phyloP scores from a whole-genome alignment of 345 rosid species.

The Hypericum androsaemum region DNA sequence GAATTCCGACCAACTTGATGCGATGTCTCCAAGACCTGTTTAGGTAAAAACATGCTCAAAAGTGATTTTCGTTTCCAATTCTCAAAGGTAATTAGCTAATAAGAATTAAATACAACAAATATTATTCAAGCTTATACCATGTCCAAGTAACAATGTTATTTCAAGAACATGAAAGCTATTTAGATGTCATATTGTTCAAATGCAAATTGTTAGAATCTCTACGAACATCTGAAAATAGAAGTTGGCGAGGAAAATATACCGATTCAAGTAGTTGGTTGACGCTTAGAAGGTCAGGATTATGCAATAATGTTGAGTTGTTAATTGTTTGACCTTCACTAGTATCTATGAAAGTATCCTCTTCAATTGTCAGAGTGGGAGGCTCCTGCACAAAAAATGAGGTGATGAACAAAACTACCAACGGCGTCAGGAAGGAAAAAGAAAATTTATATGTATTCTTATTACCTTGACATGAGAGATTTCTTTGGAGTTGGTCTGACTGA shows the following conservation, averaged over 20 bases:
- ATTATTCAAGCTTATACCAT: too few relatives aligned
- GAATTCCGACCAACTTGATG: slow-evolving; percentile 76
- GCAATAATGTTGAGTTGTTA: slow-evolving; percentile 23
- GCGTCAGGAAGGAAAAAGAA: slow-evolving; percentile 3
- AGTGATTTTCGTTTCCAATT: neutral
- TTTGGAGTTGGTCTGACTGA: slow-evolving; percentile 27
- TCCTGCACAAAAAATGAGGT: slow-evolving; percentile 27
- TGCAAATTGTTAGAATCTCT: too few relatives aligned
- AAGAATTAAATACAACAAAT: too few relatives aligned
- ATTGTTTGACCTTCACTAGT: slow-evolving; percentile 31
- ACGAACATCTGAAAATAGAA: neutral
- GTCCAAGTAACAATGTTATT: too few relatives aligned
- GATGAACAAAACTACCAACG: slow-evolving; percentile 12
- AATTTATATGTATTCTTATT: slow-evolving; percentile 1
- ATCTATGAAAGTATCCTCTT: slow-evolving; percentile 53
- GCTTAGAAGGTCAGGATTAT: slow-evolving; percentile 36
- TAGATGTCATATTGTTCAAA: too few relatives aligned
- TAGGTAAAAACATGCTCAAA: slow-evolving; percentile 7
- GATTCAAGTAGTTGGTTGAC: slow-evolving; percentile 81
- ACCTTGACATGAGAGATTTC: slow-evolving; percentile 31
- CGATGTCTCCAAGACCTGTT: slow-evolving; percentile 62
- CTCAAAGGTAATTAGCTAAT: neutral
- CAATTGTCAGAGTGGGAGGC: slow-evolving; percentile 28
- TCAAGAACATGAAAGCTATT: too few relatives aligned
- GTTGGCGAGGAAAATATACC: slow-evolving; percentile 26